phyloP scores from a whole-genome alignment of 345 rosid genomes.

The Boechera retrofracta region DNA sequence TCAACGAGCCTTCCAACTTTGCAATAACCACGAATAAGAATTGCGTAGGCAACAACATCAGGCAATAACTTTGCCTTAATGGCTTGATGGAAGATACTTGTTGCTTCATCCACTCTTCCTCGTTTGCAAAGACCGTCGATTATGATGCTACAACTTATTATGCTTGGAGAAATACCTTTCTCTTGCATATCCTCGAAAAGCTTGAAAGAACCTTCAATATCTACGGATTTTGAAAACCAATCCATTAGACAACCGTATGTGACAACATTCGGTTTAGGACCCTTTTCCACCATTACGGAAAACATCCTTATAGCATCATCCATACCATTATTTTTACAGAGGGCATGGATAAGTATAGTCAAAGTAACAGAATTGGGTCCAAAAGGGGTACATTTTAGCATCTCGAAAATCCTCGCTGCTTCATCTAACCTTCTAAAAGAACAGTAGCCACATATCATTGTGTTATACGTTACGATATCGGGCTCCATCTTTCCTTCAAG shows the following conservation, averaged over 20 bases:
- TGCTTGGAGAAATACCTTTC: conserved; percentile 51
- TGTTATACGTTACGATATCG: conserved; percentile 59
- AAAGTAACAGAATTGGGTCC: conserved; percentile 53
- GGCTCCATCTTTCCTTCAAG: conserved; percentile 47
- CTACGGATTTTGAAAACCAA: conserved; percentile 51
- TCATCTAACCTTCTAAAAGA: conserved; percentile 48
- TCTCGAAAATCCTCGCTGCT: conserved; percentile 48
- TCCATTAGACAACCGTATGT: conserved; percentile 59
- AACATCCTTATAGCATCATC: conserved; percentile 54
- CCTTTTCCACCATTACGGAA: conserved; percentile 48
- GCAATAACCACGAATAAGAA: conserved; percentile 60
- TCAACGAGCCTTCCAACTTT: conserved; percentile 54
- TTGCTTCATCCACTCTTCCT: conserved; percentile 54
- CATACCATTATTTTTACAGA: conserved; percentile 54
- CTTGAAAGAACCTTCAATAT: conserved; percentile 48
- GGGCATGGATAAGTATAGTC: conserved; percentile 57
- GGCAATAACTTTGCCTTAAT: conserved; percentile 47
- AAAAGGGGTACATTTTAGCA: conserved; percentile 39
- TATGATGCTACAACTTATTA: conserved; percentile 58
- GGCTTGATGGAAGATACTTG: conserved; percentile 48
- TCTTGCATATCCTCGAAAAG: conserved; percentile 57
- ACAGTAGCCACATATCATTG: conserved; percentile 59
- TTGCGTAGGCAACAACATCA: conserved; percentile 55
- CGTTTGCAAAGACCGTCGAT: conserved; percentile 60
- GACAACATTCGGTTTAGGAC: conserved; percentile 53